phyloP scores from a whole-genome alignment of 2,329 filamentous ascomycete genomes.

The Diaporthe sp. region DNA sequence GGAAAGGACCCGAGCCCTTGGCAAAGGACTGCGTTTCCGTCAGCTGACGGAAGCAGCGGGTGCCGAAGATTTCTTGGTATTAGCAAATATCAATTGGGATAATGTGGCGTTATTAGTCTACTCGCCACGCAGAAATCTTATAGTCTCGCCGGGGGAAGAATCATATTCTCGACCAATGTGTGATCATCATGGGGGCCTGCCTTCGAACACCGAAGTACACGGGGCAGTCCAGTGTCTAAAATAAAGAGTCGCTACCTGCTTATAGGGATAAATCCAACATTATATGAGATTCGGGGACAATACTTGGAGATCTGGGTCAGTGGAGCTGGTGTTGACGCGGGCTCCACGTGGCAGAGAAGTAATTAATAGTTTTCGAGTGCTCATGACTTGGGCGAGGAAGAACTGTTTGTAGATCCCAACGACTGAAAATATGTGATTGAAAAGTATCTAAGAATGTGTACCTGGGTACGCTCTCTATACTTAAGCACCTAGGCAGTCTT shows the following conservation, averaged over 20 bases:
- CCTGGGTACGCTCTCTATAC: not conserved
- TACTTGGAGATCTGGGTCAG: not conserved
- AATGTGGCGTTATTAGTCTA: not conserved
- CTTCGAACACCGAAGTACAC: not conserved
- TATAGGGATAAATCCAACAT: not conserved
- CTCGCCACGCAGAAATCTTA: not conserved
- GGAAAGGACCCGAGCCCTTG: not conserved
- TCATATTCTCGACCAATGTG: not conserved
- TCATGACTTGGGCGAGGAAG: not conserved
- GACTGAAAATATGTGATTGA: not conserved
- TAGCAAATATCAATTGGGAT: not conserved
- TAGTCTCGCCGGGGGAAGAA: not conserved
- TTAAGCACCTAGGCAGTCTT: not conserved
- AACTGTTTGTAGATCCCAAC: rapidly evolving
- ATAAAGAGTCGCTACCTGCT: not conserved
- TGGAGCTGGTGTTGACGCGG: not conserved
- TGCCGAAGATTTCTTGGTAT: not conserved
- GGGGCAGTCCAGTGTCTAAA: not conserved
- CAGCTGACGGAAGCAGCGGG: not conserved
- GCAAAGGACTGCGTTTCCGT: not conserved
- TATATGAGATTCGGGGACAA: not conserved
- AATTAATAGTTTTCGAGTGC: not conserved
- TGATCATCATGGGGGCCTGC: not conserved
- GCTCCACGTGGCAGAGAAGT: not conserved
- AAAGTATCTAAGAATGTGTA: not conserved